Base-by-base conservation (phyloP, 2,329 filamentous ascomycete species). In the Blastomyces percursus region DNA sequence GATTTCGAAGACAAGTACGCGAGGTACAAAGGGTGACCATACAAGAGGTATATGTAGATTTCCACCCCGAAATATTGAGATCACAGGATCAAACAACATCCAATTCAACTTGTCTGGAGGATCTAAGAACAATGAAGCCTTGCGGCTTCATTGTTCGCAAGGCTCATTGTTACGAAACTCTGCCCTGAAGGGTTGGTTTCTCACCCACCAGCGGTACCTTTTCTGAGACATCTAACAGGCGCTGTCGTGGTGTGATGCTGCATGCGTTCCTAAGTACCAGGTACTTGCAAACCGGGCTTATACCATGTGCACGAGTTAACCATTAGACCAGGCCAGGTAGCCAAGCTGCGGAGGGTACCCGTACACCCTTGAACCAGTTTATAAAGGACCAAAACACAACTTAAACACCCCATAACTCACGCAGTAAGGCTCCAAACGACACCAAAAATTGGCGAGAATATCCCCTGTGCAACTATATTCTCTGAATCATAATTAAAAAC, bases 261-360 rank as follows among this genome's bases (percentile, higher is more conserved):
- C 52, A 40, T 52, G 59, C 59, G 46, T 60, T 52, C 32, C 44
- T 14, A 60, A 30, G 59, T 60, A 60, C 44, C n/a, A 40, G 44
- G 44, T 60, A 52, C 44, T 21, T 50, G 48, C 30, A 60, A 60
- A 46, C 59, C 59, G 59, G 59, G 59, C 59, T 60, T 60, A 60
- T 38, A n/a, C 59, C 59, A 46, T 52, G 30, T 50, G 44, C 46
- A 14, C 35, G 46, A 38, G 44, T 52, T 51, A 60, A 38, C 59
- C 44, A 60, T 27, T 60, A 38, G 32, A 51, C 59, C 59, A 60
- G 59, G 59, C 55, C 54, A 44, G 63, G 46, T 35, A 42, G 14
- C 27, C 14, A 58, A 2, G 24, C 21, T 44, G 56, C 46, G 40
- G 38, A 58, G 40, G 32, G 27, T 48, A 48, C 42, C 9, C 2